A percentile compares a stretch with the other conserved stretches of the same genome.
These are phyloP conservation scores for Arachis stenosperma DNA, from an alignment of 306 rosid species.

Conservation along the genomic window DNA sequence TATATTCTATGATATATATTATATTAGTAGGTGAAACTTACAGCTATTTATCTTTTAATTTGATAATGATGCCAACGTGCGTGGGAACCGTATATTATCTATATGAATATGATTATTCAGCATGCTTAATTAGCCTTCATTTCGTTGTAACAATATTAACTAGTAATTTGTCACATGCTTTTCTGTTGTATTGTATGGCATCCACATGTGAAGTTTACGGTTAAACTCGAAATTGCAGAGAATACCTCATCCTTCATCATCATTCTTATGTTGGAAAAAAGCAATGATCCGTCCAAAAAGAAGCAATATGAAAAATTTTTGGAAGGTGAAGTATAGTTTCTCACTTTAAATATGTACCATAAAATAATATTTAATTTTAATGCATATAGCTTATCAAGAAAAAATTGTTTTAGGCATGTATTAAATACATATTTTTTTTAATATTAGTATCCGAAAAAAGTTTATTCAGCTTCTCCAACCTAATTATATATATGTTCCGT, in stretches of 20 bases:
- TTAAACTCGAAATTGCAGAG: neutral
- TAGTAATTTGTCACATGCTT: neutral
- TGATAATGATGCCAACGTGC: slow-evolving; percentile 23
- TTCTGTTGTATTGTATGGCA: neutral
- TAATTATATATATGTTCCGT: neutral
- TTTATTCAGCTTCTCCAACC: neutral
- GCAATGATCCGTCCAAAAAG: neutral
- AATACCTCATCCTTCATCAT: too few species aligned
- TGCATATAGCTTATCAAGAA: too few species aligned
- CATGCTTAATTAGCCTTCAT: neutral
- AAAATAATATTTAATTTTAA: too few species aligned
- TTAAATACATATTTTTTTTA: neutral
- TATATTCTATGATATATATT: neutral
- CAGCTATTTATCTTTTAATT: neutral
- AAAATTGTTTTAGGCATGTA: neutral
- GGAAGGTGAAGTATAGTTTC: too few species aligned
- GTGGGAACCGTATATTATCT: neutral
- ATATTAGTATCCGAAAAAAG: neutral
- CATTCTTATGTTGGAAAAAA: too few species aligned
- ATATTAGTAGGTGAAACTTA: slow-evolving; percentile 22
- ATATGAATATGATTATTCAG: neutral
- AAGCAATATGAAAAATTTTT: neutral
- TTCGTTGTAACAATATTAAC: neutral
- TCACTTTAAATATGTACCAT: too few species aligned
- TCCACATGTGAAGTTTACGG: neutral